phyloP scores from a whole-genome alignment of 2,329 filamentous ascomycete species.

The Dichotomopilus funicola region DNA sequence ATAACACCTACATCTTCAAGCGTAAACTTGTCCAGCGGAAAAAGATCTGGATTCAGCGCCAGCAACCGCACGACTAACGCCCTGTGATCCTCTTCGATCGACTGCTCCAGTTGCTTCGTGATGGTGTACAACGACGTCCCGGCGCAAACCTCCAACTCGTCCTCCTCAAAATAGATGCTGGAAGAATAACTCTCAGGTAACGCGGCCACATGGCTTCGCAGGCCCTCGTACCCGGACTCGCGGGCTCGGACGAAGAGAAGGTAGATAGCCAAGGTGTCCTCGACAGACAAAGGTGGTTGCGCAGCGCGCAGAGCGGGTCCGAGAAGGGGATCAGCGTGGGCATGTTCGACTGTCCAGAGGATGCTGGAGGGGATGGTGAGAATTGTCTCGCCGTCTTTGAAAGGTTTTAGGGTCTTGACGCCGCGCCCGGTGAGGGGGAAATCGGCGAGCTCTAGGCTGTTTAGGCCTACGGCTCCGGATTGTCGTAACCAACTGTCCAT shows the following conservation, averaged over 20 bases:
- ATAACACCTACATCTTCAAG: slow-evolving; percentile 4
- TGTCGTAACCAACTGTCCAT: slow-evolving; percentile 4
- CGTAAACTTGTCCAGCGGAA: slow-evolving; percentile 4
- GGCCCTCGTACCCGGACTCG: slow-evolving; percentile 6
- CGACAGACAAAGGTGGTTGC: slow-evolving; percentile 4
- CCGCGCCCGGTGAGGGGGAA: slow-evolving; percentile 6
- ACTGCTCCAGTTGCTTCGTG: slow-evolving; percentile 2
- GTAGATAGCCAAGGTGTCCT: slow-evolving; percentile 5
- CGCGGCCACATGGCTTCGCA: slow-evolving; percentile 6
- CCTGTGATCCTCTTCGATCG: slow-evolving; percentile 4
- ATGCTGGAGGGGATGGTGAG: slow-evolving; percentile 1
- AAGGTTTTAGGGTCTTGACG: neutral
- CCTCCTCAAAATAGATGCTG: neutral
- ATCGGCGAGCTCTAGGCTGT: slow-evolving; percentile 3
- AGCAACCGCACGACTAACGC: slow-evolving; percentile 6
- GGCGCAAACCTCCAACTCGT: neutral
- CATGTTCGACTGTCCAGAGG: slow-evolving; percentile 8
- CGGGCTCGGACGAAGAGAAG: slow-evolving; percentile 4
- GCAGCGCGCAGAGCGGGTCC: slow-evolving; percentile 5
- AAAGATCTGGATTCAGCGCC: neutral
- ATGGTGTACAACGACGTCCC: slow-evolving; percentile 3
- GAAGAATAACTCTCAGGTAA: slow-evolving; percentile 4
- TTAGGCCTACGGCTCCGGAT: slow-evolving; percentile 3
- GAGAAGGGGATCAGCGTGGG: slow-evolving; percentile 4
- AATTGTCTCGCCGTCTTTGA: slow-evolving; percentile 4